Percentiles rank a stretch among this genome's conserved stretches.
Evolutionary conservation across 768 basidiomycete species (phyloP).

Genomic region (Porpolomopsis calyptriformis): DNA sequence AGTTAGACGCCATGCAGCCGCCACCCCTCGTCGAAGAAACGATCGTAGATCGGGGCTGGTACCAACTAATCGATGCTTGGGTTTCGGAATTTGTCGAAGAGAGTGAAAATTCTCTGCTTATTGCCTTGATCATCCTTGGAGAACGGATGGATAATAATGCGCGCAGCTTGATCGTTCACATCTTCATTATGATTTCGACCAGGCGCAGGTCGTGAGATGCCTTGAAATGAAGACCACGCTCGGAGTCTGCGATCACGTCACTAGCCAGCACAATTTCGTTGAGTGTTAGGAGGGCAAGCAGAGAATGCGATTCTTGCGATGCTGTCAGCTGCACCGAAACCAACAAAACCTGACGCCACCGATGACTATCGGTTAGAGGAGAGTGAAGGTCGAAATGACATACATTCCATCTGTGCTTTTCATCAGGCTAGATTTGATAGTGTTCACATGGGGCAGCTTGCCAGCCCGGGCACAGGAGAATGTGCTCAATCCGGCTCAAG

Average conservation of each 20-base stretch:
- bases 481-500: constrained; percentile 4
- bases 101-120: no score
- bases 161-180: no score
- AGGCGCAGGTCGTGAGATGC: background rate
- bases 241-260: constrained; percentile 9
- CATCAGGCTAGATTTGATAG: constrained; percentile 3
- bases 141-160: no score
- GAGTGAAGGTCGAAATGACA: background rate
- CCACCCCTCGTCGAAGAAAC: no score
- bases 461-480: background rate
- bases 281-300: constrained; percentile 10
- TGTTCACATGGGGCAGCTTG: constrained; percentile 4
- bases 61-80: no score
- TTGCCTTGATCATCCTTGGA: no score
- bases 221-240: constrained; percentile 3
- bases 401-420: constrained; percentile 7
- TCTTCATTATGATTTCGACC: constrained; percentile 8
- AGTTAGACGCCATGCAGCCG: background rate
- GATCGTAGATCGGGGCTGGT: no score
- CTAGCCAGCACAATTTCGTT: constrained; percentile 15
- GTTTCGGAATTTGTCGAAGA: no score
- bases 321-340: constrained; percentile 14
- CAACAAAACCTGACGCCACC: constrained; percentile 15
- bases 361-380: background rate
- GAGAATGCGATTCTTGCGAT: constrained; percentile 10